A percentile compares a stretch with the other conserved stretches of the same genome.
Conservation (phyloP, 768 basidiomycete species). For the Kwoniella sp. region DNA sequence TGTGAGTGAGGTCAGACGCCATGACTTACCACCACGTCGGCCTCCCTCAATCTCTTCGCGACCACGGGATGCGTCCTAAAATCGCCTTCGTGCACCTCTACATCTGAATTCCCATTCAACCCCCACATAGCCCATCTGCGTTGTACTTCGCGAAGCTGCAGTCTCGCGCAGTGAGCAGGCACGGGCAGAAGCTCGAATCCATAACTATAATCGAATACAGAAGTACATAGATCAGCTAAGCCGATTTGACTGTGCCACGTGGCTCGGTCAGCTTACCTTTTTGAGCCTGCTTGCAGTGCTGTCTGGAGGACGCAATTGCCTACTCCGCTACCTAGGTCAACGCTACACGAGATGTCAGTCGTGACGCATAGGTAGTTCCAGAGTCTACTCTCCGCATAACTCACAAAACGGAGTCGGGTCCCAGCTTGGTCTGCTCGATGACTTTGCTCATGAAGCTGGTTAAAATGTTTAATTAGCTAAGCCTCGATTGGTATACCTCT, state of each 20-base stretch:
- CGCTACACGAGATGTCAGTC: slow-evolving; percentile 35
- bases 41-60: slow-evolving; percentile 69
- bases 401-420: slow-evolving; percentile 66
- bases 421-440: slow-evolving; percentile 63
- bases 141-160: slow-evolving; percentile 73
- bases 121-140: slow-evolving; percentile 91
- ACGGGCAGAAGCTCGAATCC: slow-evolving; percentile 77
- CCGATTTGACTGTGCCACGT: too few relatives aligned
- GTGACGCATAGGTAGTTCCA: too few relatives aligned
- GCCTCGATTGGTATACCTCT: not conserved
- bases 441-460: slow-evolving; percentile 65
- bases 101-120: slow-evolving; percentile 66
- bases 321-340: slow-evolving; percentile 84
- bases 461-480: not conserved
- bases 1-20: too few relatives aligned
- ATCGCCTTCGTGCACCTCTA: slow-evolving; percentile 80
- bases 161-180: slow-evolving; percentile 76
- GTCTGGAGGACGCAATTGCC: slow-evolving; percentile 82
- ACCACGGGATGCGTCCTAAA: slow-evolving; percentile 74
- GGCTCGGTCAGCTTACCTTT: slow-evolving; percentile 34
- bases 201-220: slow-evolving; percentile 58
- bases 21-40: slow-evolving; percentile 86
- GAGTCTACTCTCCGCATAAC: too few relatives aligned
- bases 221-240: too few relatives aligned
- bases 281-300: slow-evolving; percentile 64